Conservation (phyloP, 192 early-diverging fungal genomes). For the Coemansia sp. region DNA sequence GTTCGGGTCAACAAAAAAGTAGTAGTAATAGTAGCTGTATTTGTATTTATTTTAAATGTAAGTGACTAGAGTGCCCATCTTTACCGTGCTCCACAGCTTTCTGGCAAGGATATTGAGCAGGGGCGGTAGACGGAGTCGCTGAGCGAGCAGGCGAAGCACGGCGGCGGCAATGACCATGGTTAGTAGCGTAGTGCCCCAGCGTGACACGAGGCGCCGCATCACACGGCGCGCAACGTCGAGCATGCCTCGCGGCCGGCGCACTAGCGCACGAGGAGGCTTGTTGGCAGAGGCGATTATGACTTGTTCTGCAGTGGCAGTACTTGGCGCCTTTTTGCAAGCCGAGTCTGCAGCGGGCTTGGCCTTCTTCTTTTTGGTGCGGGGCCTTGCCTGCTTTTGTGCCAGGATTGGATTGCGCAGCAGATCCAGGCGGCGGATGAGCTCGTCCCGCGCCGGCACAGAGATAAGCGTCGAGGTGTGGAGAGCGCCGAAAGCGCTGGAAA, state of each 20-base stretch:
- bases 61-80: constrained; percentile 54
- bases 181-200: constrained; percentile 52
- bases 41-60: constrained; percentile 26
- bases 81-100: constrained; percentile 45
- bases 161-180: constrained; percentile 40
- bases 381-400: constrained; percentile 12
- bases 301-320: background rate
- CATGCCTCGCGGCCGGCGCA: constrained; percentile 30
- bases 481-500: constrained; percentile 40
- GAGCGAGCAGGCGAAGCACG: constrained; percentile 40
- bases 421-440: constrained; percentile 38
- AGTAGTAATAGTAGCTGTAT: background rate
- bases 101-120: constrained; percentile 24
- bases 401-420: constrained; percentile 31
- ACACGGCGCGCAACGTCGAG: constrained; percentile 31
- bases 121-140: constrained; percentile 40
- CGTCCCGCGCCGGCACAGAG: constrained; percentile 16
- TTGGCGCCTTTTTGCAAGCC: background rate
- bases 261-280: constrained; percentile 16
- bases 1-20: constrained; percentile 40
- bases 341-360: background rate
- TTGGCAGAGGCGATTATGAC: too few species aligned
- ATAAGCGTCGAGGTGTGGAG: constrained; percentile 22
- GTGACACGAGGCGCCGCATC: constrained; percentile 46
- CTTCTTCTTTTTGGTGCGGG: constrained; percentile 15